A percentile compares a stretch with the other conserved stretches of the same genome.
Evolutionary conservation across 176 grass and related monocot species (phyloP).

Genomic region (Rhipidocladum racemiflorum): DNA sequence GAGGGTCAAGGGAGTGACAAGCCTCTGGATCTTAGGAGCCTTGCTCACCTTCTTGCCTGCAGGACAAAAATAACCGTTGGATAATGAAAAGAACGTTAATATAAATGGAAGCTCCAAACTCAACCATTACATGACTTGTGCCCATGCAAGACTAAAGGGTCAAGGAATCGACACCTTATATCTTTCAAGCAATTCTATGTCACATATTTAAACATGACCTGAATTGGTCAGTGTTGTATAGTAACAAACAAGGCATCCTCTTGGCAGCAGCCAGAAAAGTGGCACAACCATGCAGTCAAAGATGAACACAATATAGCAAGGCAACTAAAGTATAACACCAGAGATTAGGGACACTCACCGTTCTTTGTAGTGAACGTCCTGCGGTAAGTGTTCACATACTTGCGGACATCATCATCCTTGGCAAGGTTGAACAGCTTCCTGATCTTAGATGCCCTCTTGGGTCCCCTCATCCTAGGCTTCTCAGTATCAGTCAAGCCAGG

Average conservation of each 20-base stretch:
- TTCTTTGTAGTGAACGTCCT: conserved; percentile 74
- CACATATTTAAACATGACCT: not conserved
- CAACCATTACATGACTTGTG: not conserved
- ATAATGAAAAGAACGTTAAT: not conserved
- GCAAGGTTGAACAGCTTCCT: conserved; percentile 82
- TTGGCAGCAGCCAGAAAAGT: not conserved
- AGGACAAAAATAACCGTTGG: not conserved
- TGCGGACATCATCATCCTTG: conserved; percentile 91
- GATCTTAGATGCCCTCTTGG: conserved; percentile 90
- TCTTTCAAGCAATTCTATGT: not conserved
- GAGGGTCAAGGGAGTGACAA: conserved; percentile 68
- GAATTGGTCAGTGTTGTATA: not conserved
- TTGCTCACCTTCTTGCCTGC: conserved; percentile 88
- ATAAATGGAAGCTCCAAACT: not conserved
- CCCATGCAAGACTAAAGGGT: not conserved
- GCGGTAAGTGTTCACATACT: conserved; percentile 87
- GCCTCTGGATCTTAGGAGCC: conserved; percentile 90
- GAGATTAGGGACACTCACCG: conserved; percentile 23
- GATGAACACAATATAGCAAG: not conserved
- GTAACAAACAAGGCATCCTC: not conserved
- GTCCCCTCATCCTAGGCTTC: conserved; percentile 95
- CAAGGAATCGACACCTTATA: not conserved
- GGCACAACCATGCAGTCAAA: not conserved
- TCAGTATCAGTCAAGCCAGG: conserved; percentile 76
- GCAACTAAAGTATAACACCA: not conserved